Percentiles rank a stretch among this genome's conserved stretches.
Evolutionary conservation across 331 rosid species (phyloP).

Genomic region (Acacia concinna): DNA sequence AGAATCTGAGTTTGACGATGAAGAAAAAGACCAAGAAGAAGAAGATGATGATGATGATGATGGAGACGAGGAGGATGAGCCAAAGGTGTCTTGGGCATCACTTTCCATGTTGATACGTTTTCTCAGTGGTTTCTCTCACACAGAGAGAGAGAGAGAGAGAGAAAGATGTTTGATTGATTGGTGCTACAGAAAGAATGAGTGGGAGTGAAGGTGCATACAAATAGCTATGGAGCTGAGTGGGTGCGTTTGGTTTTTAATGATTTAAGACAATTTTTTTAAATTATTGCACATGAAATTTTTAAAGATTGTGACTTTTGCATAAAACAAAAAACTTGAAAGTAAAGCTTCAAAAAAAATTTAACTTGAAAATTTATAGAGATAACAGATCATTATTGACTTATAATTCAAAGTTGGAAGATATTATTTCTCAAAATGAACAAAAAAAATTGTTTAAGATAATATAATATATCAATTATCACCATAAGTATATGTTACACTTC

Average conservation of each 20-base stretch:
- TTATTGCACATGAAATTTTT: background rate
- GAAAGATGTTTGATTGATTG: constrained; percentile 15
- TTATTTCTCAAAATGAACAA: background rate
- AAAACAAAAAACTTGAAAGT: background rate
- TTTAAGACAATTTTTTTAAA: constrained; percentile 16
- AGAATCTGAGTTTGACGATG: constrained; percentile 12
- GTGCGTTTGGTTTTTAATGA: constrained; percentile 45
- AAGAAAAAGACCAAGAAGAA: constrained; percentile 1
- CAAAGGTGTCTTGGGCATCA: constrained; percentile 38
- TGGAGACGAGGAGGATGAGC: constrained; percentile 26
- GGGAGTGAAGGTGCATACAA: constrained; percentile 39
- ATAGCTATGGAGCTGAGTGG: constrained; percentile 12
- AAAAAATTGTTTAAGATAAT: background rate
- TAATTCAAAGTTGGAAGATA: background rate
- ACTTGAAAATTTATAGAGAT: background rate
- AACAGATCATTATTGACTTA: background rate
- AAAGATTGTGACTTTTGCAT: background rate
- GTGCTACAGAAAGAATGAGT: constrained; percentile 45
- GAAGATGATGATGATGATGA: too few relatives aligned
- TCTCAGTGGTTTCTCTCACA: background rate
- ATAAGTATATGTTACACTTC: background rate
- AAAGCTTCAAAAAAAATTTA: background rate
- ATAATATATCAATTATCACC: background rate
- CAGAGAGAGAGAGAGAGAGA: background rate
- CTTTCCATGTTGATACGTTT: constrained; percentile 51